phyloP scores from a whole-genome alignment of 1,284 basidiomycete species.

The Ceratobasidium theobromae region DNA sequence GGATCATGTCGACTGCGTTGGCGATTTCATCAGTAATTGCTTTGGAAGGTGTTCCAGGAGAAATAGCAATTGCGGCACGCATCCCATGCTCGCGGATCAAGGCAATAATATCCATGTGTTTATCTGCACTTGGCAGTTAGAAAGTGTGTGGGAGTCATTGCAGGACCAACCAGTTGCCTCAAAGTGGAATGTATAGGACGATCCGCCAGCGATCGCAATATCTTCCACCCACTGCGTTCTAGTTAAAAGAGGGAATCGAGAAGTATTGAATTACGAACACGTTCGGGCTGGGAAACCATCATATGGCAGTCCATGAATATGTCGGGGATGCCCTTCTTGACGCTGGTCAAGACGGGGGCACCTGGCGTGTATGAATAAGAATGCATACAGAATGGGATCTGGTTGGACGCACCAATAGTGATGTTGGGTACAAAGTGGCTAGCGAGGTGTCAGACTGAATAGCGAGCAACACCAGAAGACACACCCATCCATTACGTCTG shows the following conservation, averaged over 20 bases:
- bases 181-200: constrained; percentile 95
- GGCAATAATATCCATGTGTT: constrained; percentile 72
- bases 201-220: constrained; percentile 92
- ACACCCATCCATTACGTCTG: constrained; percentile 97
- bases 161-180: constrained; percentile 82
- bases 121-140: constrained; percentile 50
- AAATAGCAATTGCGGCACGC: constrained; percentile 93
- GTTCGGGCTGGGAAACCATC: constrained; percentile 96
- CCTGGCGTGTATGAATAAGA: constrained; percentile 51
- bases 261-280: constrained; percentile 54
- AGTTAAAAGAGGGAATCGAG: neutral
- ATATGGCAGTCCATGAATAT: constrained; percentile 99
- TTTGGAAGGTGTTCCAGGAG: constrained; percentile 84
- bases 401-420: constrained; percentile 71
- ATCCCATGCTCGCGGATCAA: constrained; percentile 75
- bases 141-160: neutral
- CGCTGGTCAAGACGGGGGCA: constrained; percentile 84
- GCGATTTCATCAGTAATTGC: constrained; percentile 84
- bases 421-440: constrained; percentile 99
- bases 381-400: neutral
- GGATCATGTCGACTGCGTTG: constrained; percentile 82
- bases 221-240: constrained; percentile 88
- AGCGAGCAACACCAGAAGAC: neutral
- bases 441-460: constrained; percentile 17
- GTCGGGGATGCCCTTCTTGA: constrained; percentile 86